Evolutionary conservation across 441 rosid species (phyloP), one percentile per base, ranked within the genome.

Genomic region (Hypseocharis bilobata): DNA sequence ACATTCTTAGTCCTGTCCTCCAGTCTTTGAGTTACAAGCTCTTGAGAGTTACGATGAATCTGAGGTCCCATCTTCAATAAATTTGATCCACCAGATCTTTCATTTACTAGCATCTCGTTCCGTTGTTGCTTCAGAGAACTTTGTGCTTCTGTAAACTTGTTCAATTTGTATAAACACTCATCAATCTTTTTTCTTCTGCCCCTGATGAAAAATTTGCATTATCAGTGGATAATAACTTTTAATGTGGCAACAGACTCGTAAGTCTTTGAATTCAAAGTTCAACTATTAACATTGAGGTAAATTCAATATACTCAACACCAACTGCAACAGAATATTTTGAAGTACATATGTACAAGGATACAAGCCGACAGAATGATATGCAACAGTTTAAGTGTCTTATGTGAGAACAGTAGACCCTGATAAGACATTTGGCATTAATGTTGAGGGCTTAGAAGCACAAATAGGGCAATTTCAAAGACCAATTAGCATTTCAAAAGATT

Each of bases 1-100:
- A 70, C 68, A 78, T 70, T 81, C 82, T 82, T 84, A 59, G 79
- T 69, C 76, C 79, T 74, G 64, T 81, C 86, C 72, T 85, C 86
- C 58, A 74, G 66, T 74, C 84, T 82, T 65, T 74, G 84, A 69
- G 78, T 63, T 64, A 66, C 77, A 40, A 72, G 70, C 29, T 82
- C 91, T 7, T 81, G 55, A 71, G 83, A 42, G 64, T 68, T 84
- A 59, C 79, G 78, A 47, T 78, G 84, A 52, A 78, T 65, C 70
- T 78, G 79, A 66, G 63, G 55, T 32, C 78, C 85, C 76, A 67
- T 64, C 74, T 78, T 84, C 44, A 70, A 63, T 70, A 75, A 52
- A 56, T 73, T 81, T 26, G 76, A 60, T 29, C 82, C 84, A 62
- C 72, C 68, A 26, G 79, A 66, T 59, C 82, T 84, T 60, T 75